Evolutionary conservation across 345 rosid species (phyloP).

Genomic region (Dovyalis caffra): DNA sequence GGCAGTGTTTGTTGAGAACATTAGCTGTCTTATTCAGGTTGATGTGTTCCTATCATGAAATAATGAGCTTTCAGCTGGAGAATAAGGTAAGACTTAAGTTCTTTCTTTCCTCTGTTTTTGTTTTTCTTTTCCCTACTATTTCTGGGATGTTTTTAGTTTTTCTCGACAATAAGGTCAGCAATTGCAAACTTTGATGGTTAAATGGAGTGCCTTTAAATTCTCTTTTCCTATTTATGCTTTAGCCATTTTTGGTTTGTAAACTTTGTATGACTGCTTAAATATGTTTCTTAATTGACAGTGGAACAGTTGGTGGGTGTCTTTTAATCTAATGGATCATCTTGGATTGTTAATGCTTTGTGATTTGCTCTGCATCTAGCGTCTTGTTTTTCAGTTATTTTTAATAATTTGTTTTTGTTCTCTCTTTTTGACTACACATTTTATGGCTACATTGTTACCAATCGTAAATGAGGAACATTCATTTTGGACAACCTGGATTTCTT

Average conservation of each 20-base stretch:
- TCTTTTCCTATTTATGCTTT: not conserved
- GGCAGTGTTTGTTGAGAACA: constrained; percentile 84
- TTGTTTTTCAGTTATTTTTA: not conserved
- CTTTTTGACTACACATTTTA: not conserved
- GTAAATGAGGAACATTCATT: not conserved
- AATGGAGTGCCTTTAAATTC: not conserved
- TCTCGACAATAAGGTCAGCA: not conserved
- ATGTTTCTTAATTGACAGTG: not conserved
- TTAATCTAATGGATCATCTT: not conserved
- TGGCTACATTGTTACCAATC: not conserved
- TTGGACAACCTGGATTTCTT: not conserved
- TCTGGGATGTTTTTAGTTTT: not conserved
- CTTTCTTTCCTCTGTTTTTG: constrained; percentile 13
- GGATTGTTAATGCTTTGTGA: not conserved
- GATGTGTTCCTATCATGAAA: constrained; percentile 85
- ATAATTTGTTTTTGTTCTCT: not conserved
- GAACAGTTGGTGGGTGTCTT: not conserved
- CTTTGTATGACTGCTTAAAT: not conserved
- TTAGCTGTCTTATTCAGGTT: constrained; percentile 75
- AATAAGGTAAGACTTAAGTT: constrained; percentile 45
- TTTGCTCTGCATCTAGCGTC: not conserved
- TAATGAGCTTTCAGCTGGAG: constrained; percentile 75
- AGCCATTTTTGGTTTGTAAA: not conserved
- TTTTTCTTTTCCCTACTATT: not conserved
- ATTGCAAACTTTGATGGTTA: not conserved